These are phyloP conservation scores for Beauveria sp. DNA, from an alignment of 2,329 filamentous ascomycete genomes.

Conservation along the genomic window DNA sequence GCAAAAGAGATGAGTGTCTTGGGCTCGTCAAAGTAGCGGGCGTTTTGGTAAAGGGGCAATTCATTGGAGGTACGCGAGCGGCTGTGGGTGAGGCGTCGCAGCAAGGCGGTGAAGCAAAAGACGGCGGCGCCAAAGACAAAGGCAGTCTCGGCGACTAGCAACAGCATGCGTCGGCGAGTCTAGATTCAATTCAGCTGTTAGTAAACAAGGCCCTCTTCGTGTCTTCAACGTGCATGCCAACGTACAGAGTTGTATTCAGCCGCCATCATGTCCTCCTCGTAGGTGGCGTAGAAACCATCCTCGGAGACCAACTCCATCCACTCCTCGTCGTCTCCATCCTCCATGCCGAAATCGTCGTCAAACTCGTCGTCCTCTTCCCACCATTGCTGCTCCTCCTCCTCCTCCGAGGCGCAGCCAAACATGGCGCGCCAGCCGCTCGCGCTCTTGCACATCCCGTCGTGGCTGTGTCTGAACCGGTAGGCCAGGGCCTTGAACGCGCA, in stretches of 20 bases:
- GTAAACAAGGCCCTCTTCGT: neutral
- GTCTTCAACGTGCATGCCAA: neutral
- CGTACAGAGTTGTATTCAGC: neutral
- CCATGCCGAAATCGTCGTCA: neutral
- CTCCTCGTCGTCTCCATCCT: neutral
- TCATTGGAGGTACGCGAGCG: neutral
- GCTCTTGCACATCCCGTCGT: constrained; percentile 16
- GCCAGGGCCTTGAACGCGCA: constrained; percentile 35
- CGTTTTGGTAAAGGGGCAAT: constrained; percentile 1
- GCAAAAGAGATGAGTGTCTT: constrained; percentile 5
- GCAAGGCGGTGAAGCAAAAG: constrained; percentile 14
- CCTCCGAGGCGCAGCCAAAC: neutral
- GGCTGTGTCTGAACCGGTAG: constrained; percentile 28
- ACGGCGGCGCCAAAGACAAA: constrained; percentile 31
- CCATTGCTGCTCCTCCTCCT: neutral
- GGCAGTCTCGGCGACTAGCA: constrained; percentile 25
- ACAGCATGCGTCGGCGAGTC: constrained; percentile 2
- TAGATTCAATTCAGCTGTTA: neutral
- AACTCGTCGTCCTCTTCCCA: neutral
- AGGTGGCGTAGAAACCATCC: neutral
- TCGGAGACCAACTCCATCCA: neutral
- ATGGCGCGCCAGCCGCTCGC: constrained; percentile 6
- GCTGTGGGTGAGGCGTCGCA: constrained; percentile 13
- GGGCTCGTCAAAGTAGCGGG: constrained; percentile 13
- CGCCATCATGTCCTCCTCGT: neutral